These are phyloP conservation scores for Peronospora destructor DNA, from an alignment of 352 stramenopile species.

Conservation along the genomic window DNA sequence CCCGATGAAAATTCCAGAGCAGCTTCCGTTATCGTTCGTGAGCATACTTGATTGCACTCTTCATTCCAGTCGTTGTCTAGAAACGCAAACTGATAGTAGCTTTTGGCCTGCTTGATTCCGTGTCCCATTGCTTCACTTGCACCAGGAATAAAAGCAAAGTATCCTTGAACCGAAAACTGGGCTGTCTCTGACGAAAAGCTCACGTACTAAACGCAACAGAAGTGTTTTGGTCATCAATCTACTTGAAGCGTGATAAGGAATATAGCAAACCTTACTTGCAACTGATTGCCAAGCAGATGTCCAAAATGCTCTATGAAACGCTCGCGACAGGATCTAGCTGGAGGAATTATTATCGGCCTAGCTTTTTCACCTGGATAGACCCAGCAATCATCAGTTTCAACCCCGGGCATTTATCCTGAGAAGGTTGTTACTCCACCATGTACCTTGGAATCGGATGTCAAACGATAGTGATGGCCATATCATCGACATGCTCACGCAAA, in stretches of 20 bases:
- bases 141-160: constrained; percentile 42
- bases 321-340: constrained; percentile 28
- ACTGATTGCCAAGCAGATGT: constrained; percentile 29
- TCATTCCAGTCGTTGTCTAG: constrained; percentile 55
- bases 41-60: constrained; percentile 47
- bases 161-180: constrained; percentile 42
- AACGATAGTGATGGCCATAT: constrained; percentile 67
- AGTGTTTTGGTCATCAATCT: not conserved
- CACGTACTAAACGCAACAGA: constrained; percentile 26
- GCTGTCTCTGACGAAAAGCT: constrained; percentile 16
- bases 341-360: constrained; percentile 19
- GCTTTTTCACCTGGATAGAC: constrained; percentile 7
- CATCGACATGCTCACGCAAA: constrained; percentile 55
- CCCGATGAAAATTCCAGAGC: constrained; percentile 27
- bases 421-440: not conserved
- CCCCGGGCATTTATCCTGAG: not conserved
- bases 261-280: constrained; percentile 27
- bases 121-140: constrained; percentile 24
- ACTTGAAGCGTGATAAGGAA: not conserved
- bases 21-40: constrained; percentile 35
- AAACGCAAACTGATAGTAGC: constrained; percentile 71
- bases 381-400: constrained; percentile 3
- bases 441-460: constrained; percentile 44
- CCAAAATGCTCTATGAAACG: constrained; percentile 42
- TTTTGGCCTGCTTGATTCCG: constrained; percentile 50